These are phyloP conservation scores for Boletus sp. DNA, from an alignment of 768 basidiomycete genomes.

Conservation along the genomic window DNA sequence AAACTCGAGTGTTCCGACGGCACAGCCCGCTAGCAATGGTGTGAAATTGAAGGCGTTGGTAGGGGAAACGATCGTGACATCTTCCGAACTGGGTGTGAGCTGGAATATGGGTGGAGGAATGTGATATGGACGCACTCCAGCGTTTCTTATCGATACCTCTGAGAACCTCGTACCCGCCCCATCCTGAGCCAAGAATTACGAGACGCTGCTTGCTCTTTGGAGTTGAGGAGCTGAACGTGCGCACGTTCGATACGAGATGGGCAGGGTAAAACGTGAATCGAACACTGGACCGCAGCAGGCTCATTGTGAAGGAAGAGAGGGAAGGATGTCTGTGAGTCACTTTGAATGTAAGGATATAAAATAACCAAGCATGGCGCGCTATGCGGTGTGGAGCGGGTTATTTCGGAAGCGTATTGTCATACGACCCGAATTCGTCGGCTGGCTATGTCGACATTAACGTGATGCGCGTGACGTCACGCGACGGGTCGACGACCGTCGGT, in stretches of 20 bases:
- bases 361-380: neutral
- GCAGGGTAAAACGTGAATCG: neutral
- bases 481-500: too few species aligned
- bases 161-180: constrained; percentile 75
- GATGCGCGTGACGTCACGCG: constrained; percentile 5
- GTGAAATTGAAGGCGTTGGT: constrained; percentile 44
- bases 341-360: neutral
- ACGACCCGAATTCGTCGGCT: neutral
- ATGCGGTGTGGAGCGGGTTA: constrained; percentile 2
- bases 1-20: constrained; percentile 84
- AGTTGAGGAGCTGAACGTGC: constrained; percentile 41
- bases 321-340: neutral
- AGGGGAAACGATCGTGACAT: constrained; percentile 66
- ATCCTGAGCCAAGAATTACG: constrained; percentile 73
- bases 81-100: constrained; percentile 34
- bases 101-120: neutral
- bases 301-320: constrained; percentile 9
- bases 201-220: constrained; percentile 41
- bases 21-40: constrained; percentile 52
- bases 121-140: constrained; percentile 50
- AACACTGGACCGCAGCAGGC: constrained; percentile 10
- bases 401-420: constrained; percentile 9
- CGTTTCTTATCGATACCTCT: constrained; percentile 66
- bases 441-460: neutral
- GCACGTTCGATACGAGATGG: constrained; percentile 11